These are phyloP conservation scores for Linaria vulgaris DNA, from an alignment of 257 asterid genomes.

Conservation along the genomic window DNA sequence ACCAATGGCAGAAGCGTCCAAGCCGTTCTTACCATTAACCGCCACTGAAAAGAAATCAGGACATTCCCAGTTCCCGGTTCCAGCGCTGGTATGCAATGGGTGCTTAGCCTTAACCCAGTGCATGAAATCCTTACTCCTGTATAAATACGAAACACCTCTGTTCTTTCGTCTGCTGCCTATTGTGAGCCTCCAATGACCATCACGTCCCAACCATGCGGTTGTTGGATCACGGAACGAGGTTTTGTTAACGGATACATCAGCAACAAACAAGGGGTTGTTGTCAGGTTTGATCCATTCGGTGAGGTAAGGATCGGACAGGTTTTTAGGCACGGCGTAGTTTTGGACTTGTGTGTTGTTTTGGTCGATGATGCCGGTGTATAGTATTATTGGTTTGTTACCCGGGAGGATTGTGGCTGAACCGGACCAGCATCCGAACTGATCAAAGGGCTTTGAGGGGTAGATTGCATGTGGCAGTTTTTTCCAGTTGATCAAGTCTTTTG, in stretches of 20 bases:
- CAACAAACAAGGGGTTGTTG: conserved; percentile 57
- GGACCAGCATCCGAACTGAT: conserved; percentile 76
- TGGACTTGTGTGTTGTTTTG: conserved; percentile 55
- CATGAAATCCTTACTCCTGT: conserved; percentile 57
- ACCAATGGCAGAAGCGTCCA: conserved; percentile 49
- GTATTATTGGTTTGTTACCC: conserved; percentile 65
- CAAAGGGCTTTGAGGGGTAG: conserved; percentile 60
- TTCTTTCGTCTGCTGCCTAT: conserved; percentile 39
- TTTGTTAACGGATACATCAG: conserved; percentile 38
- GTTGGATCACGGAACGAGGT: conserved; percentile 81
- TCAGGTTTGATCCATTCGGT: conserved; percentile 64
- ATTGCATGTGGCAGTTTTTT: conserved; percentile 44
- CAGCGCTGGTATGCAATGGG: conserved; percentile 37
- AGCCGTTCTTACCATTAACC: conserved; percentile 30
- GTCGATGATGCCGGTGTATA: conserved; percentile 75
- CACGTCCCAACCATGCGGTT: conserved; percentile 66
- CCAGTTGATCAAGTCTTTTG: conserved; percentile 69
- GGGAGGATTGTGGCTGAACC: conserved; percentile 76
- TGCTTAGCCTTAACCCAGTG: conserved; percentile 54
- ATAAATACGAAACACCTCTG: conserved; percentile 45
- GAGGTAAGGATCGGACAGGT: conserved; percentile 63
- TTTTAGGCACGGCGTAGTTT: conserved; percentile 72
- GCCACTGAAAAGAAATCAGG: conserved; percentile 70
- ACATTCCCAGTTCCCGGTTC: conserved; percentile 76
- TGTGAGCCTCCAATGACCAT: conserved; percentile 42